Conservation (phyloP, 1,284 basidiomycete species). For the Cystobasidium pallidum region DNA sequence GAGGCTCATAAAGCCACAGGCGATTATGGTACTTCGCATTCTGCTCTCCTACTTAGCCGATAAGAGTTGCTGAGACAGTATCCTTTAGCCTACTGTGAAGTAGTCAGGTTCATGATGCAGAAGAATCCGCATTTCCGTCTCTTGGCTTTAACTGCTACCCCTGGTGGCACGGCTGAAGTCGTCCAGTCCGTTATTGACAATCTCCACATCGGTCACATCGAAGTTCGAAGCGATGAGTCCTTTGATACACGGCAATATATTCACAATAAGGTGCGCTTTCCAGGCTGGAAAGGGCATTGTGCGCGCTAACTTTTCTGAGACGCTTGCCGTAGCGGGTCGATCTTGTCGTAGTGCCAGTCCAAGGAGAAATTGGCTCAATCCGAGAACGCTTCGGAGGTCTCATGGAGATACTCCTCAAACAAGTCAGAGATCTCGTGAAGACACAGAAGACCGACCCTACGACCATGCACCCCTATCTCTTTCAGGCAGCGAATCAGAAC, state of each 20-base stretch:
- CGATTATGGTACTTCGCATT: constrained; percentile 74
- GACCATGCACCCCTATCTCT: constrained; percentile 36
- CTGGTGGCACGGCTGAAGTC: constrained; percentile 79
- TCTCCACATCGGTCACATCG: constrained; percentile 94
- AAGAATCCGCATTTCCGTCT: constrained; percentile 92
- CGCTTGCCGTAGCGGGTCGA: constrained; percentile 46
- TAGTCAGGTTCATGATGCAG: constrained; percentile 86
- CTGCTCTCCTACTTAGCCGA: too few species aligned
- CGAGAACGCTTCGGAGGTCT: constrained; percentile 53
- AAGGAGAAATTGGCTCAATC: constrained; percentile 57
- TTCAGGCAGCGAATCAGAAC: constrained; percentile 20
- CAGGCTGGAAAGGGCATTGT: too few species aligned
- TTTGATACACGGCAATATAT: constrained; percentile 85
- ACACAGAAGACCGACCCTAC: constrained; percentile 37
- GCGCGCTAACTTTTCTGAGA: too few species aligned
- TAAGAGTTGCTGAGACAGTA: neutral
- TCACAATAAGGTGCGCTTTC: constrained; percentile 69
- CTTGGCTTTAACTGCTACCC: constrained; percentile 92
- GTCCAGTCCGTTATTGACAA: constrained; percentile 91
- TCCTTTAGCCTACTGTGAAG: constrained; percentile 73
- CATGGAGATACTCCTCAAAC: constrained; percentile 40
- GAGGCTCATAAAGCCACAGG: constrained; percentile 96
- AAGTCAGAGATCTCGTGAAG: constrained; percentile 31
- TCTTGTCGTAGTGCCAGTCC: constrained; percentile 51
- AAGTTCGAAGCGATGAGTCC: constrained; percentile 89